Base-by-base conservation (phyloP, 495 filamentous ascomycete species). In the Xylaria nigripes region DNA sequence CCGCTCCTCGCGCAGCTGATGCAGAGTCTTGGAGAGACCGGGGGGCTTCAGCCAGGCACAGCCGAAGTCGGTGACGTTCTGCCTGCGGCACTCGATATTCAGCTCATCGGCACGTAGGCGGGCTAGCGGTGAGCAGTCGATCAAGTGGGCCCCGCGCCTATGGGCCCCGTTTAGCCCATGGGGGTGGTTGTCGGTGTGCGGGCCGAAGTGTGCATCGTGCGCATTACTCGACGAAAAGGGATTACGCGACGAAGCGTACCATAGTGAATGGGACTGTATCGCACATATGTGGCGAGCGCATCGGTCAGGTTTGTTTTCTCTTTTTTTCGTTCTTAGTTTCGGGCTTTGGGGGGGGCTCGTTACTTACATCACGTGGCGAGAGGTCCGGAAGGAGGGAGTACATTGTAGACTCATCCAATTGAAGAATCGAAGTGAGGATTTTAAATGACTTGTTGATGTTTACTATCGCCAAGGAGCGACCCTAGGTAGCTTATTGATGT, bases 1-100 rank as follows among this genome's bases (percentile, higher is more conserved):
- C 23, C 83, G 76, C 74, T 92, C 89, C 62, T 90, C 89, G 52
- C 80, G 81, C 66, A 87, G 74, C 50, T 86, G 85, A 56, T 86
- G 79, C 59, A 89, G 76, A 9, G 88, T 90, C 72, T 90, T 92
- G 19, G 76, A 54, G 36, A 89, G 76, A 8, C 88, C 88, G 0
- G 85, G 85, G 9, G 89, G 89, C 48, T 80, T 81, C 58, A 94
- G 82, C 89, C 89, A 94, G 24, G 79, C 80, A 59, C 74, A 79
- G 48, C 89, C 89, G 60, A 89, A 89, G 54, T 82, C 83, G 18
- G 81, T 77, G 36, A 91, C 85, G 60, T 86, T 85, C 21, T 78
- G 72, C 62, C 86, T 86, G 41, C 89, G 84, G 12, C 79, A 73
- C 55, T 80, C 79, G 9, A 89, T 68, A 51, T 80, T 76, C 51